phyloP scores from a whole-genome alignment of 1,139 yeast genomes.

The Arxiozyma slooffiae region DNA sequence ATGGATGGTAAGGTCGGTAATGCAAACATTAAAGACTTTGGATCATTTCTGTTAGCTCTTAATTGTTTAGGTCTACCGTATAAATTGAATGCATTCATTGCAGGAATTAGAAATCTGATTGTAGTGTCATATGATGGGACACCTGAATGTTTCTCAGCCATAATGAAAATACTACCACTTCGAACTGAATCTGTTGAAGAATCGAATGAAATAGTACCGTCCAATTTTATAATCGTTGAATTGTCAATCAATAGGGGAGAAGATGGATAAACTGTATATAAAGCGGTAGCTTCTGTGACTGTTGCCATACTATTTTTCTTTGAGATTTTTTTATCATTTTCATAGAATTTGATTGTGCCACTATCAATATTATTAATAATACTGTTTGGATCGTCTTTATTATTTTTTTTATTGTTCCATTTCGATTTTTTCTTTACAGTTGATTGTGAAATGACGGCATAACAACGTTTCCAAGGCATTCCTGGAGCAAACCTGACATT shows the following conservation, averaged over 20 bases:
- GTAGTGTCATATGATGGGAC: conserved; percentile 91
- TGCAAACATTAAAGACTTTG: conserved; percentile 72
- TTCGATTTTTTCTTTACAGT: conserved; percentile 29
- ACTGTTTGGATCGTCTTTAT: background rate
- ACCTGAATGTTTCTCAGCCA: conserved; percentile 91
- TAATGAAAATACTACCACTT: conserved; percentile 74
- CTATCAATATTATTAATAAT: background rate
- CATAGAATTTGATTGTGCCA: conserved; percentile 51
- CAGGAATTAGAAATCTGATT: conserved; percentile 74
- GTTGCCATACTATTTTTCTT: conserved; percentile 73
- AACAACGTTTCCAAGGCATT: conserved; percentile 95
- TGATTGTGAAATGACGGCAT: conserved; percentile 78
- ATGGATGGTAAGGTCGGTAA: conserved; percentile 83
- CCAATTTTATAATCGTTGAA: conserved; percentile 79
- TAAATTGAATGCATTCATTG: conserved; percentile 72
- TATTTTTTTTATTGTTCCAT: conserved; percentile 18
- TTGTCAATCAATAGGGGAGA: conserved; percentile 69
- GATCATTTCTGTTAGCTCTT: conserved; percentile 77
- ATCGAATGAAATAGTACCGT: conserved; percentile 65
- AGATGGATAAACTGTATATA: conserved; percentile 85
- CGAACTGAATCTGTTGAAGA: conserved; percentile 42
- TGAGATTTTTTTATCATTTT: conserved; percentile 49
- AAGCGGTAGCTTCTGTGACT: conserved; percentile 56
- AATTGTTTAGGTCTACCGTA: conserved; percentile 86
- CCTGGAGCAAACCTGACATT: conserved; percentile 92